These are phyloP conservation scores for Ustilago nuda DNA, from an alignment of 1,284 basidiomycete species.

Conservation along the genomic window DNA sequence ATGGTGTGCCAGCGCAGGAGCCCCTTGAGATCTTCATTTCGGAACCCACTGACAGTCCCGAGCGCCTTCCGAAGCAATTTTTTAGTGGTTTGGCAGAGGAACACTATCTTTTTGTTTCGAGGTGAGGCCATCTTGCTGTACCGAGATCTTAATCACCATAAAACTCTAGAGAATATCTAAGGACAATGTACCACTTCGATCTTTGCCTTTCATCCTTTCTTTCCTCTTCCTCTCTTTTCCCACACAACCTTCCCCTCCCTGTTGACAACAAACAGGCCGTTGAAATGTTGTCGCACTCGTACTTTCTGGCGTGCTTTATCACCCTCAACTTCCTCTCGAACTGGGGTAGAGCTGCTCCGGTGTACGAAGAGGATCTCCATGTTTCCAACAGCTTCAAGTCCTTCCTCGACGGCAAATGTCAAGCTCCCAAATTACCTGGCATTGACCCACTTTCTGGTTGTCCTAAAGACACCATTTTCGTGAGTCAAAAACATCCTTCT, in stretches of 20 bases:
- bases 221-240: not conserved
- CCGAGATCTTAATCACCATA: too few relatives aligned
- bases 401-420: conserved; percentile 19
- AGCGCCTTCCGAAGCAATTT: not conserved
- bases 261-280: not conserved
- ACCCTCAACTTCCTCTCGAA: conserved; percentile 5
- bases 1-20: not conserved
- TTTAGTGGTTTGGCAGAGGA: too few relatives aligned
- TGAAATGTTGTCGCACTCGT: conserved; percentile 1
- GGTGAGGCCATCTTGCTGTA: not conserved
- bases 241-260: not conserved
- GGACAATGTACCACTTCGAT: not conserved
- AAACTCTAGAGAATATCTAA: not conserved
- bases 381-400: not conserved
- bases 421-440: conserved; percentile 15
- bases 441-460: conserved; percentile 20
- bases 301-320: conserved; percentile 9
- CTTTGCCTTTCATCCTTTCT: too few relatives aligned
- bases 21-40: not conserved
- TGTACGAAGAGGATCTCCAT: not conserved
- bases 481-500: conserved; percentile 22
- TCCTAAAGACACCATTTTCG: conserved; percentile 29
- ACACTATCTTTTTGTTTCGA: not conserved
- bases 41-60: not conserved
- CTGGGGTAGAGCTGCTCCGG: not conserved